phyloP scores from a whole-genome alignment of 2,329 filamentous ascomycete genomes.

The Xylariales sp. region DNA sequence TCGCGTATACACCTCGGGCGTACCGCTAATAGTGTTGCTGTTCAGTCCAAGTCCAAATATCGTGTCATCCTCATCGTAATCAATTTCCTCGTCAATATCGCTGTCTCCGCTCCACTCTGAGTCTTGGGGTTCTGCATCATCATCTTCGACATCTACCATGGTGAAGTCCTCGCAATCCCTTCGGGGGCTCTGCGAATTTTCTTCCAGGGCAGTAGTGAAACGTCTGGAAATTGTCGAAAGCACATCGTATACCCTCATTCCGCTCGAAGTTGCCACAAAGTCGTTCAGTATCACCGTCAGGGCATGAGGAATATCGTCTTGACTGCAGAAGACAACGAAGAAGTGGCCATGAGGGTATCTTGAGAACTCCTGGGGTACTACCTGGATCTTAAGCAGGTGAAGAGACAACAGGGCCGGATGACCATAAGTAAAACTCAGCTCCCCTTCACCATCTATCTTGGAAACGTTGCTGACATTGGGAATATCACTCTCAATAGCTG shows the following conservation, averaged over 20 bases:
- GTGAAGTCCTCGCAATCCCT: slow-evolving; percentile 14
- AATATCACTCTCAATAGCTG: slow-evolving; percentile 11
- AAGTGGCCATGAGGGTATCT: slow-evolving; percentile 17
- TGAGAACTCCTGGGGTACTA: slow-evolving; percentile 29
- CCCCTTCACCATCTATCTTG: slow-evolving; percentile 66
- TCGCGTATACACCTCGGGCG: background rate
- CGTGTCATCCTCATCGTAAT: slow-evolving; percentile 27
- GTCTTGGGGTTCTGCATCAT: slow-evolving; percentile 11
- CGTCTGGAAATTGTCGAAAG: slow-evolving; percentile 22
- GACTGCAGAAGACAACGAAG: slow-evolving; percentile 19
- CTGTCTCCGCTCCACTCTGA: slow-evolving; percentile 18
- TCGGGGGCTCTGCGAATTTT: too few species aligned
- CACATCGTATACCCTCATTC: slow-evolving; percentile 16
- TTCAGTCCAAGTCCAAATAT: slow-evolving; percentile 22
- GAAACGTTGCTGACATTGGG: slow-evolving; percentile 45
- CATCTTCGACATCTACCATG: slow-evolving; percentile 17
- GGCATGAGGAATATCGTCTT: slow-evolving; percentile 11
- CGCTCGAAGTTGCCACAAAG: slow-evolving; percentile 12
- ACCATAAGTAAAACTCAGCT: slow-evolving; percentile 58
- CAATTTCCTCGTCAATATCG: slow-evolving; percentile 23
- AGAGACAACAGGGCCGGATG: slow-evolving; percentile 18
- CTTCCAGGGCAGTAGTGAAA: slow-evolving; percentile 17
- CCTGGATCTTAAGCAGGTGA: slow-evolving; percentile 28
- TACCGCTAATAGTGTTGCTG: background rate
- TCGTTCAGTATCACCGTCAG: slow-evolving; percentile 17